Conservation (phyloP, 306 rosid species). For the Prinsepia uniflora region DNA sequence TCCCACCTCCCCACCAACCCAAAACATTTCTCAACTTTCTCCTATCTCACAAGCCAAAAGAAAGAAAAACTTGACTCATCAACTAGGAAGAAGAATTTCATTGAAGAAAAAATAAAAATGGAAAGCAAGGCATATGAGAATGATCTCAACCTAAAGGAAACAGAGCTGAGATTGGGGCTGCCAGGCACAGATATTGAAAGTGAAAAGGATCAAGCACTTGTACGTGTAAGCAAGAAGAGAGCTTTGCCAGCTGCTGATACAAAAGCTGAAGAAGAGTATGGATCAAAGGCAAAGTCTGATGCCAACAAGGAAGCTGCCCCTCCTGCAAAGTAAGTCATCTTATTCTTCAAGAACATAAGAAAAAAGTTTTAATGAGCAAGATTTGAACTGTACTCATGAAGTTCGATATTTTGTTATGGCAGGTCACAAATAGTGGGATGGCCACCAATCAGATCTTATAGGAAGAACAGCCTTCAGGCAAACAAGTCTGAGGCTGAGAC, state of each 20-base stretch:
- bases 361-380: not conserved
- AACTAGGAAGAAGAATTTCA: constrained; percentile 14
- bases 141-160: constrained; percentile 61
- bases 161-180: constrained; percentile 74
- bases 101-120: constrained; percentile 29
- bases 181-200: constrained; percentile 57
- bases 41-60: not conserved
- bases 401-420: constrained; percentile 12
- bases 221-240: constrained; percentile 51
- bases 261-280: constrained; percentile 25
- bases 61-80: not conserved
- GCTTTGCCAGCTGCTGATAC: constrained; percentile 34
- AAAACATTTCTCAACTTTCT: constrained; percentile 20
- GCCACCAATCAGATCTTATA: constrained; percentile 80
- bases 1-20: constrained; percentile 19
- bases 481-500: constrained; percentile 45
- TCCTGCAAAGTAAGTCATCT: constrained; percentile 58
- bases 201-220: constrained; percentile 23
- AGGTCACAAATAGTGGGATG: constrained; percentile 91
- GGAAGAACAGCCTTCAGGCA: constrained; percentile 61
- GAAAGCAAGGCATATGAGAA: constrained; percentile 45
- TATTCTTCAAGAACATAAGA: not conserved
- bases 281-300: constrained; percentile 26
- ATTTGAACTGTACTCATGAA: not conserved
- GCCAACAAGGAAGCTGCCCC: constrained; percentile 37